Base-by-base conservation (phyloP, 352 stramenopile species). In the Pilasporangium apinafurcum region DNA sequence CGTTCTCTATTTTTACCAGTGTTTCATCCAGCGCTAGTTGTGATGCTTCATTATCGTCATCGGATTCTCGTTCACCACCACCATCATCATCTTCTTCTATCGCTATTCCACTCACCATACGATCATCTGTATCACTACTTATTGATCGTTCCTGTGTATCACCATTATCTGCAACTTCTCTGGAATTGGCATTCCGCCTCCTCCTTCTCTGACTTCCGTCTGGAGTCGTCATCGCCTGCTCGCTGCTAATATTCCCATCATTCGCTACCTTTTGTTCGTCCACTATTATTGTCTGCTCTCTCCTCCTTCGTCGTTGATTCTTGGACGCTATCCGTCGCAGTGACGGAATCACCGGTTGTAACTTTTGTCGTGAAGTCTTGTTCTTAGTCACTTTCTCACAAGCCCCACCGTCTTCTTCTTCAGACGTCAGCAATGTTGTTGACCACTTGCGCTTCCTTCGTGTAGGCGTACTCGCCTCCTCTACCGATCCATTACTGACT, bases 381-480 rank as follows among this genome's bases (percentile, higher is more conserved):
- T 50, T 61, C 48, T 69, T 71, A 0, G 17, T 27, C 14, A 33
- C 36, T 10, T 32, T 35, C 12, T 25, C n/a, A 16, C 18, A 31
- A n/a, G 31, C 6, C 18, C 8, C 20, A 8, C 21, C 25, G 25
- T 25, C 44, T 20, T 47, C 26, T 21, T 43, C 20, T 0, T 39
- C 39, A 3, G 51, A 46, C 36, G 13, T 33, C 20, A 78, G 51
- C 10, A 89, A 56, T 10, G 77, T 89, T 13, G 77, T 89, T 10
- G 71, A 70, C 77, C 77, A 89, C 48, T 86, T 86, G 26, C 79
- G 73, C 42, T 85, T 82, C n/a, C 69, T 63, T 9, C 70, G 42
- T 3, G 32, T 40, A 16, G 47, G 47, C 21, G 47, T 42, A 12
- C 32, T 47, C 22, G 7, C 2, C 1, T 40, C 27, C 10, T 38